Conservation (phyloP, 2,329 filamentous ascomycete genomes). For the Trichoderma sp. region DNA sequence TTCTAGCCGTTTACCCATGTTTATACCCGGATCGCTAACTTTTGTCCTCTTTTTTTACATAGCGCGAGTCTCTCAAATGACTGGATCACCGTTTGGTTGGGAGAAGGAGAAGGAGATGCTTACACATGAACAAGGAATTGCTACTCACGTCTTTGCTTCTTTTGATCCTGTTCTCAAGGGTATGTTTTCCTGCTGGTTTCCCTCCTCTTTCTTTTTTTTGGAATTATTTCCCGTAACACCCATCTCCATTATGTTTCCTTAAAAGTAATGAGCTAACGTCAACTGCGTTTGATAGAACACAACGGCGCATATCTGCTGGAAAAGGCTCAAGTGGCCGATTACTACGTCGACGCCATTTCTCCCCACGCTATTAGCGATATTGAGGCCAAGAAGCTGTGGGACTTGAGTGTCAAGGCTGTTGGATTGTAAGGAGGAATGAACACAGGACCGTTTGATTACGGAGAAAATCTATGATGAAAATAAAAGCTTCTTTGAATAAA, state of each 20-base stretch:
- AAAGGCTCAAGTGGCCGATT: constrained; percentile 33
- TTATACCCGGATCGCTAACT: neutral
- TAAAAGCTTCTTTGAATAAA: neutral
- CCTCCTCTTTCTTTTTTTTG: neutral
- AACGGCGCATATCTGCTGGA: constrained; percentile 36
- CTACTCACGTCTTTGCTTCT: constrained; percentile 38
- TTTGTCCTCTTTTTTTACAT: neutral
- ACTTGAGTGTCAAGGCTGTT: constrained; percentile 46
- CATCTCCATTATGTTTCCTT: neutral
- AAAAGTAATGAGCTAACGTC: neutral
- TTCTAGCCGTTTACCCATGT: neutral
- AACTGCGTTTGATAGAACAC: constrained; percentile 24
- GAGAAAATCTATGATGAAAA: neutral
- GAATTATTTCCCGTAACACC: neutral
- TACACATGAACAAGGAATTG: constrained; percentile 31
- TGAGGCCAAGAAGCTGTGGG: constrained; percentile 46
- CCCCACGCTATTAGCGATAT: constrained; percentile 33
- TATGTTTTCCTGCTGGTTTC: constrained; percentile 11
- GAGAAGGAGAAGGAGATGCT: constrained; percentile 21
- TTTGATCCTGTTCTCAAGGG: constrained; percentile 36
- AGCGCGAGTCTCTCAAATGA: constrained; percentile 22
- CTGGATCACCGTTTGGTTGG: neutral
- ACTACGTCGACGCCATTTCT: constrained; percentile 30
- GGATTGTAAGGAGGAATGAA: constrained; percentile 36
- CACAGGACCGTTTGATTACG: constrained; percentile 22